Percentiles rank a stretch among this genome's conserved stretches.
These are phyloP conservation scores for Danielia oregonensis DNA, from an alignment of 805 yeast species.

Conservation along the genomic window DNA sequence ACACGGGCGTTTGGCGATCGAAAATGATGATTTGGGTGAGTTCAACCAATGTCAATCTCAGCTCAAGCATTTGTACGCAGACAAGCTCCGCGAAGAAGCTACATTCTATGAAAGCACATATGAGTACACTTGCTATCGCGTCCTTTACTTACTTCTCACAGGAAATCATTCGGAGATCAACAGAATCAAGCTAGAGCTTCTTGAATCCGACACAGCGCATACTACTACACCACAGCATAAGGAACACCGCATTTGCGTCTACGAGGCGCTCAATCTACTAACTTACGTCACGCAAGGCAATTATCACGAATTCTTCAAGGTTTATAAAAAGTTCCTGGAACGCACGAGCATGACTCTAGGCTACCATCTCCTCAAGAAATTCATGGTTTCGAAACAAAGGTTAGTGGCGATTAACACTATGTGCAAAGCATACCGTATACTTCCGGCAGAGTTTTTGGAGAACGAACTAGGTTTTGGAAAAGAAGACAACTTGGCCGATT, in stretches of 20 bases:
- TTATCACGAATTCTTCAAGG: conserved; percentile 36
- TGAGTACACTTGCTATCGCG: conserved; percentile 71
- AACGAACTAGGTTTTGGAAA: conserved; percentile 7
- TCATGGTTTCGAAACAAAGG: conserved; percentile 15
- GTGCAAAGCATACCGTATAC: conserved; percentile 15
- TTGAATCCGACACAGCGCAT: conserved; percentile 2
- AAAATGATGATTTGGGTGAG: conserved; percentile 83
- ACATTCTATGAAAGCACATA: conserved; percentile 8
- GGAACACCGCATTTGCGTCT: conserved; percentile 5
- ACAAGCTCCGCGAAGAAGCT: conserved; percentile 21
- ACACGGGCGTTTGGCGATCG: conserved; percentile 84
- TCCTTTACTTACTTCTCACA: conserved; percentile 73
- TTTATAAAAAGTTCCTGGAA: conserved; percentile 6
- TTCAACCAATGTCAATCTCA: conserved; percentile 93
- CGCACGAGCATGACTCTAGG: conserved; percentile 9
- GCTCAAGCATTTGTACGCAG: conserved; percentile 57
- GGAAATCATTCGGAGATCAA: conserved; percentile 56
- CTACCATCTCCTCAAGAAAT: conserved; percentile 10
- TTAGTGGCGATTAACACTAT: conserved; percentile 13
- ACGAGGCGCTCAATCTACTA: conserved; percentile 11
- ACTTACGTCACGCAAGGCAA: conserved; percentile 7
- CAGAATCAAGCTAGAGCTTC: conserved; percentile 26
- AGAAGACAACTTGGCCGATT: neutral
- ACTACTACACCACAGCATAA: neutral
- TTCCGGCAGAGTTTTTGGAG: conserved; percentile 7